Evolutionary conservation across 2,329 filamentous ascomycete genomes (phyloP).

Genomic region (Tolypocladium pustulatum): DNA sequence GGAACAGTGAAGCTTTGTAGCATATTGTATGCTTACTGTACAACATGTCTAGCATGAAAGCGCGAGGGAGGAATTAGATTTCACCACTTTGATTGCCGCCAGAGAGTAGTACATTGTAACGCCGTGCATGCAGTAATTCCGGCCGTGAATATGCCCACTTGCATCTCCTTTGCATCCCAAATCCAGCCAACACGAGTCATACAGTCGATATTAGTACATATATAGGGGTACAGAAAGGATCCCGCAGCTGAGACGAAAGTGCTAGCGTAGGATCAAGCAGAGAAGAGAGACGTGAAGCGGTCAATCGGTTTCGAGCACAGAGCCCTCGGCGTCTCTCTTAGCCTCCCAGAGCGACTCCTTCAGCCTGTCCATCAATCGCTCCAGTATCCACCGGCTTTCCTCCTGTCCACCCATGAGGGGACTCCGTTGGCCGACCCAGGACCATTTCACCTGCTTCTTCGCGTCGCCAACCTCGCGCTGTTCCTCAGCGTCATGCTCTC

Average conservation of each 20-base stretch:
- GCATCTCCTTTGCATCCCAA: not conserved
- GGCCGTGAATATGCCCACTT: not conserved
- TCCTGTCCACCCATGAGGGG: slow-evolving; percentile 59
- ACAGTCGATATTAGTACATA: not conserved
- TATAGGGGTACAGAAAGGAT: not conserved
- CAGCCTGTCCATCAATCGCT: slow-evolving; percentile 49
- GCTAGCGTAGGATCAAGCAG: not conserved
- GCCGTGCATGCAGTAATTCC: not conserved
- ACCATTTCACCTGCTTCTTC: slow-evolving; percentile 40
- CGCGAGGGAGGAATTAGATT: not conserved
- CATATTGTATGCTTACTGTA: not conserved
- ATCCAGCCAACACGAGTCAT: not conserved
- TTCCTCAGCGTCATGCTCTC: slow-evolving; percentile 2
- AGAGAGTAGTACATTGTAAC: not conserved
- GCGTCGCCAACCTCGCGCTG: slow-evolving; percentile 13
- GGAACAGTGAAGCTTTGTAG: not conserved
- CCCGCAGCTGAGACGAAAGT: not conserved
- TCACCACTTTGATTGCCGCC: not conserved
- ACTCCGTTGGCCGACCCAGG: slow-evolving; percentile 60
- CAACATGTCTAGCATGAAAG: not conserved
- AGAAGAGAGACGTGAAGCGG: not conserved
- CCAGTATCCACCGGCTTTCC: slow-evolving; percentile 65
- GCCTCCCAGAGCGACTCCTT: slow-evolving; percentile 16
- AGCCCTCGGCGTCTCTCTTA: not conserved
- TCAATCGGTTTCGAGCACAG: not conserved